These are phyloP conservation scores for Suillus placidus DNA, from an alignment of 768 basidiomycete species.

Conservation along the genomic window DNA sequence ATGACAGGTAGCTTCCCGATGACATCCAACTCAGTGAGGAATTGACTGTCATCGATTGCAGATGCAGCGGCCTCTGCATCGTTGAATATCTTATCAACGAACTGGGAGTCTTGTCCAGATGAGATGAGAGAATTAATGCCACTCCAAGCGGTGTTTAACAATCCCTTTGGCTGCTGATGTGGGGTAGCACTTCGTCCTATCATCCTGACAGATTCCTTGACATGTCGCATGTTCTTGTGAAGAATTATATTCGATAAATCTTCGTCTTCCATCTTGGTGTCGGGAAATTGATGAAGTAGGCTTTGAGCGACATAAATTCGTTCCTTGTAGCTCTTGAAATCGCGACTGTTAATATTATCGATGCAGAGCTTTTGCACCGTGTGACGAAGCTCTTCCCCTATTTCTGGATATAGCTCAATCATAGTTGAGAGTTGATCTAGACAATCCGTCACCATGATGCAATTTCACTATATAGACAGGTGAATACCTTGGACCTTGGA, in stretches of 20 bases:
- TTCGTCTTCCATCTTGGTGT: not conserved
- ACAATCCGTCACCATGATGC: not conserved
- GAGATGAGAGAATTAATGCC: not conserved
- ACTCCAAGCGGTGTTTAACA: not conserved
- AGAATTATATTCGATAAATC: constrained; percentile 13
- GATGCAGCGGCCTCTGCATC: constrained; percentile 2
- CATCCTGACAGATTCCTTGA: constrained; percentile 3
- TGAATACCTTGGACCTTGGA: not conserved
- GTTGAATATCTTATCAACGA: constrained; percentile 12
- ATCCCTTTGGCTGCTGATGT: not conserved
- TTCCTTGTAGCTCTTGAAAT: constrained; percentile 17
- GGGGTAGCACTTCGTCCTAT: not conserved
- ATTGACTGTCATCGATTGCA: constrained; percentile 17
- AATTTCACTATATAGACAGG: not conserved
- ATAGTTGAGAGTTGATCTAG: constrained; percentile 16
- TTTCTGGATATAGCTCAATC: constrained; percentile 18
- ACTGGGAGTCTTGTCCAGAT: not conserved
- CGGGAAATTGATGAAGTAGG: not conserved
- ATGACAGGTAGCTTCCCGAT: constrained; percentile 13
- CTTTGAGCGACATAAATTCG: constrained; percentile 18
- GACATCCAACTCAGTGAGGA: constrained; percentile 16
- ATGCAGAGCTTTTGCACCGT: constrained; percentile 7
- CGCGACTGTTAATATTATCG: constrained; percentile 6
- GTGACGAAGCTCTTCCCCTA: not conserved
- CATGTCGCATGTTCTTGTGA: not conserved